Percentiles rank a stretch among this genome's conserved stretches.
Evolutionary conservation across 2,329 filamentous ascomycete genomes (phyloP).

Genomic region (Neonectria magnoliae): DNA sequence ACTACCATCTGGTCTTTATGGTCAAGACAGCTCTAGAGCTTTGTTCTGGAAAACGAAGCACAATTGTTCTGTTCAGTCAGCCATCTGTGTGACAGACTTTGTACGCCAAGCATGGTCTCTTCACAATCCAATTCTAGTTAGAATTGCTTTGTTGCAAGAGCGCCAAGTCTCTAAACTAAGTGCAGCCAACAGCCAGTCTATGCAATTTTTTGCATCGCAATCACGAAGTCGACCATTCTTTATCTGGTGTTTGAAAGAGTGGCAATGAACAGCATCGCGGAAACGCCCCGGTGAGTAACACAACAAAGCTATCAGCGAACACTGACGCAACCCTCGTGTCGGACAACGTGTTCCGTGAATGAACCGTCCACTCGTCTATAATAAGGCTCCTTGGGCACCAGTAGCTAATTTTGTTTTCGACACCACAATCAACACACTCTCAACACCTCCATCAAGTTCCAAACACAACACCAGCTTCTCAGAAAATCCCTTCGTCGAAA

Average conservation of each 20-base stretch:
- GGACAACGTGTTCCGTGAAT: not conserved
- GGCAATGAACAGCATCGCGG: not conserved
- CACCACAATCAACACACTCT: not conserved
- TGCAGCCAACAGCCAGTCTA: not conserved
- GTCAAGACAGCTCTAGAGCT: too few relatives aligned
- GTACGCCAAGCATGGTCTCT: not conserved
- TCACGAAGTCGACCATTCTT: not conserved
- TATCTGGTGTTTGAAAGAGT: not conserved
- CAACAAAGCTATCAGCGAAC: not conserved
- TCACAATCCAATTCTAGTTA: not conserved
- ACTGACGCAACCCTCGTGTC: not conserved
- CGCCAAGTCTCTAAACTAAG: not conserved
- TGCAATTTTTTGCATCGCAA: not conserved
- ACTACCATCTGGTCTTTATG: too few relatives aligned
- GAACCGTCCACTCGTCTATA: not conserved
- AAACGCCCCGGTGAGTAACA: not conserved
- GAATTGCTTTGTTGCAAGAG: not conserved
- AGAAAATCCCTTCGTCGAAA: not conserved
- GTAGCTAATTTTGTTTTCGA: not conserved
- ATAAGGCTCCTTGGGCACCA: not conserved
- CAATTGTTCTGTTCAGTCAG: too few relatives aligned
- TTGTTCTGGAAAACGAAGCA: too few relatives aligned
- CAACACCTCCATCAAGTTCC: not conserved
- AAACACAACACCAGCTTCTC: not conserved
- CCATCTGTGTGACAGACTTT: too few relatives aligned